Evolutionary conservation across 2,329 filamentous ascomycete species (phyloP).

Genomic region (Peltaster fructicola): DNA sequence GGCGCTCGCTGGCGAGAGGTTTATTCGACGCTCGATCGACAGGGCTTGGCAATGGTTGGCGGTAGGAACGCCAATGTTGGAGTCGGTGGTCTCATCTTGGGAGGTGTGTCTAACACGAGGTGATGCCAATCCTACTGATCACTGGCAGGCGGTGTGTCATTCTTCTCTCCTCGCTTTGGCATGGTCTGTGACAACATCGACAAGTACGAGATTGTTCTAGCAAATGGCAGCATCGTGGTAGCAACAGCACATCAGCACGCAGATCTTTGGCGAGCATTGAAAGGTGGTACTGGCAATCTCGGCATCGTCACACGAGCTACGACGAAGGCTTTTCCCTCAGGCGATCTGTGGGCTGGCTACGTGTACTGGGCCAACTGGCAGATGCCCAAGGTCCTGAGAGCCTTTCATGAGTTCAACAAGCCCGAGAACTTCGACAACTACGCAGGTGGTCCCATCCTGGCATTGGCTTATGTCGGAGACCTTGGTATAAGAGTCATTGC

Average conservation of each 20-base stretch:
- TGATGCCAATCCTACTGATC: neutral
- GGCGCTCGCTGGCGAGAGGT: conserved; percentile 30
- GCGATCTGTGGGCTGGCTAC: no score
- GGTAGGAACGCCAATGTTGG: conserved; percentile 27
- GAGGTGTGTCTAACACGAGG: conserved; percentile 9
- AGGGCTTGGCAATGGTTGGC: conserved; percentile 25
- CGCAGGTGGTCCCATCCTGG: no score
- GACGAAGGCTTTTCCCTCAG: no score
- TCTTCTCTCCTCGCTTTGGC: conserved; percentile 29
- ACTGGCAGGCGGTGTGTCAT: conserved; percentile 30
- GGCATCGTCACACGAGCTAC: conserved; percentile 29
- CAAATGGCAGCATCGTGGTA: conserved; percentile 21
- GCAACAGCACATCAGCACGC: conserved; percentile 25
- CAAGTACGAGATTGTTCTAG: conserved; percentile 26
- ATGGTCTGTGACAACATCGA: conserved; percentile 25
- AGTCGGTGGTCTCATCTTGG: conserved; percentile 27
- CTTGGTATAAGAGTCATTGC: no score
- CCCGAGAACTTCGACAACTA: no score
- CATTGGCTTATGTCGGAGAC: no score
- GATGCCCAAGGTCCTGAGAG: no score
- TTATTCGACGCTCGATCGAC: conserved; percentile 22
- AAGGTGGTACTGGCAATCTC: conserved; percentile 28
- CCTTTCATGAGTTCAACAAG: no score
- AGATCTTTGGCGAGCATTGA: conserved; percentile 31
- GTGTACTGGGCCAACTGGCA: no score